Conservation (phyloP, 768 basidiomycete genomes). For the Trametes gibbosa region DNA sequence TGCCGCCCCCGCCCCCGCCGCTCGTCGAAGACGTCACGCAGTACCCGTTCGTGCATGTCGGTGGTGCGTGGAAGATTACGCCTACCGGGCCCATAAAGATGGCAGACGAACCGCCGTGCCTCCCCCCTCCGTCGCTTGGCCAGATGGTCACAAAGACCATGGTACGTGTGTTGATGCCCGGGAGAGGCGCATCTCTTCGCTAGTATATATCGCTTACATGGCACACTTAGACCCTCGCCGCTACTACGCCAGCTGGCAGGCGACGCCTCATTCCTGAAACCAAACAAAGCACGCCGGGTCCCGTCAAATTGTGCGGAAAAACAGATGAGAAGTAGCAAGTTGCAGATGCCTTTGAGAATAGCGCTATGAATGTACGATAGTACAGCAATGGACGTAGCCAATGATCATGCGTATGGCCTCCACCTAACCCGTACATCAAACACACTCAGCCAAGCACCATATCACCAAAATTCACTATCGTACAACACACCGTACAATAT, state of each 20-base stretch:
- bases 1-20: neutral
- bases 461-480: too few species aligned
- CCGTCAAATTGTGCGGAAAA: too few species aligned
- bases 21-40: neutral
- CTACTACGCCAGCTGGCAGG: conserved; percentile 7
- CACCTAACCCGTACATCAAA: too few species aligned
- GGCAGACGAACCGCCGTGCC: conserved; percentile 1
- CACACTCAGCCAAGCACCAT: too few species aligned
- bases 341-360: too few species aligned
- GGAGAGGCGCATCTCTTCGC: neutral
- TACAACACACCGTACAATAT: neutral
- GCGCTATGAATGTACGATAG: too few species aligned
- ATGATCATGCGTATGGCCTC: too few species aligned
- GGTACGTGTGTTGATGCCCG: neutral
- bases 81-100: neutral
- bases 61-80: conserved; percentile 1
- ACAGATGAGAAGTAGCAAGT: too few species aligned
- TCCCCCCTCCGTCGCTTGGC: neutral
- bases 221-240: neutral
- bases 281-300: too few species aligned
- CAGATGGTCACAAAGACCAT: neutral
- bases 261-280: neutral
- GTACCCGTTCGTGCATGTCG: conserved; percentile 9
- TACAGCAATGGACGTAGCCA: too few species aligned
- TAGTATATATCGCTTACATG: neutral